Base-by-base conservation (phyloP, 495 filamentous ascomycete species). In the Aspergillus steynii region DNA sequence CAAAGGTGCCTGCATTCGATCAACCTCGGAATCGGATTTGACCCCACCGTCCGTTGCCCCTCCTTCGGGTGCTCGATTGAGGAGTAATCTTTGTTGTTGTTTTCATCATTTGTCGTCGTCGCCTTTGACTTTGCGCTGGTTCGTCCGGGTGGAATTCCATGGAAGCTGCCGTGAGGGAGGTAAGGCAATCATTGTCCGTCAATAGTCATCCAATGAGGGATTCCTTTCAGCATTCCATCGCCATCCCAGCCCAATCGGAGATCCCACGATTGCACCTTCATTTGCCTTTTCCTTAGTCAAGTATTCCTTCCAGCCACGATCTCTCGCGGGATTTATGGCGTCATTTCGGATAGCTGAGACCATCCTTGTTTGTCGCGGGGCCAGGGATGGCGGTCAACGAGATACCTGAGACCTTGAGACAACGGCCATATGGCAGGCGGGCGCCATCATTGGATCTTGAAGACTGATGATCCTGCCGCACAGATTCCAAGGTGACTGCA, bases 391-490 rank as follows among this genome's bases (percentile, higher is more conserved):
- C 31, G 31, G 31, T 34, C 31, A 34, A 34, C 31, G 31, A 34
- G 31, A 34, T 34, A 3, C 31, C 31, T 34, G 31, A 34, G 31
- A 34, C 31, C 31, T 9, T 34, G 31, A 34, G 31, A 34, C 31
- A 34, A 34, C 6, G 31, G 37, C 37, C 37, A 50, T 50, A 50
- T 9, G 48, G 55, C 54, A 54, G 58, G 49, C 54, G 56, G 60
- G 60, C 54, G 47, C 60, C 47, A 57, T 62, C 50, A 62, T 62
- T 62, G 60, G 60, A 62, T 62, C 60, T 57, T 4, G 59, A 63
- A 54, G 56, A 50, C 56, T 54, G 61, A 31, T 56, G 56, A 63
- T 59, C 61, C 42, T 56, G 20, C 48, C 56, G 61, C 61, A 58
- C 61, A 58, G 53, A 54, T 54, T 53, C 46, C 45, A 53, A 28